phyloP scores from a whole-genome alignment of 2,329 filamentous ascomycete species.

The Phoma sp. region DNA sequence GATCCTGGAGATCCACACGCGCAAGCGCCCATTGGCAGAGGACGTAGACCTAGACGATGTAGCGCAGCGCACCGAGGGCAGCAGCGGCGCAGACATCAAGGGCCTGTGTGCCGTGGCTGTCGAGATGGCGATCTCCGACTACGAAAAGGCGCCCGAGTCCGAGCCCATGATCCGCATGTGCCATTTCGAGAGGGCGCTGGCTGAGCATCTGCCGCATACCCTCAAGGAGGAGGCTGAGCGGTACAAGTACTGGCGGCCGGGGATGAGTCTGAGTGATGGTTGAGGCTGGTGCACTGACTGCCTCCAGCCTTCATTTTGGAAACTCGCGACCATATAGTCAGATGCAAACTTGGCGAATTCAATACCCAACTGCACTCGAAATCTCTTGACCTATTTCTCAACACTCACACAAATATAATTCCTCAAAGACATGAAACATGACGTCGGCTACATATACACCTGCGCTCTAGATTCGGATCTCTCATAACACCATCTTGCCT shows the following conservation, averaged over 20 bases:
- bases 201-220: constrained; percentile 51
- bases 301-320: too few relatives aligned
- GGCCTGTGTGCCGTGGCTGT: constrained; percentile 57
- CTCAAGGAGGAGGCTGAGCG: constrained; percentile 52
- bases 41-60: constrained; percentile 72
- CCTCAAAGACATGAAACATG: too few relatives aligned
- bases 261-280: constrained; percentile 15
- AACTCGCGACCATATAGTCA: too few relatives aligned
- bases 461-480: too few relatives aligned
- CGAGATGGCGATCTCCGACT: constrained; percentile 44
- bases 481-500: too few relatives aligned
- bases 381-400: too few relatives aligned
- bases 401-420: too few relatives aligned
- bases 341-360: too few relatives aligned
- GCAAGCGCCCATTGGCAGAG: constrained; percentile 63
- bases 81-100: constrained; percentile 84
- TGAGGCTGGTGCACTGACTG: not conserved
- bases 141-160: constrained; percentile 29
- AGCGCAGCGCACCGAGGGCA: constrained; percentile 72
- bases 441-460: too few relatives aligned
- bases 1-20: constrained; percentile 74
- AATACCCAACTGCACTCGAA: too few relatives aligned
- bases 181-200: constrained; percentile 56
- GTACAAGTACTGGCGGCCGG: constrained; percentile 51
- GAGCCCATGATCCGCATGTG: constrained; percentile 49